phyloP scores from a whole-genome alignment of 2,329 filamentous ascomycete genomes.

The Xylaria sp. region DNA sequence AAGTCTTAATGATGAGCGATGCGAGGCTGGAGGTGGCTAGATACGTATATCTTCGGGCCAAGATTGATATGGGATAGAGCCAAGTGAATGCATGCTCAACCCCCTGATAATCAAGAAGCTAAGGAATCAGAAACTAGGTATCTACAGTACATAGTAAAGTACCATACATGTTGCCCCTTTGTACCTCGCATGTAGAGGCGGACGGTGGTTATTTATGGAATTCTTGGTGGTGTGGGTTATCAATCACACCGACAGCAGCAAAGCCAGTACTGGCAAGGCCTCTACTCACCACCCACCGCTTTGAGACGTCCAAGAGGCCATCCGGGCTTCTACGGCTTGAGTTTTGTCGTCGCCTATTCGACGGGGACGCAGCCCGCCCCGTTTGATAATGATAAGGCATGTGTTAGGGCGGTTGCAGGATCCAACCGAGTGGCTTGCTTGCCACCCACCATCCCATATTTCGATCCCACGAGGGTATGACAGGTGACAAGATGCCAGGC shows the following conservation, averaged over 20 bases:
- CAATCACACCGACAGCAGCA: slow-evolving; percentile 7
- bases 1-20: background rate
- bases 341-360: slow-evolving; percentile 7
- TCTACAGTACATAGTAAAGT: slow-evolving; percentile 11
- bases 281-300: slow-evolving; percentile 14
- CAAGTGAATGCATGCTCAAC: background rate
- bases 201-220: slow-evolving; percentile 22
- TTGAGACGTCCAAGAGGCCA: slow-evolving; percentile 7
- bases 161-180: slow-evolving; percentile 20
- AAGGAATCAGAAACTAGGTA: background rate
- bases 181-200: slow-evolving; percentile 23
- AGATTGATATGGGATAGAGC: background rate
- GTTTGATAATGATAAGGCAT: slow-evolving; percentile 18
- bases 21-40: background rate
- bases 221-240: background rate
- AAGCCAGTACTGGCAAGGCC: background rate
- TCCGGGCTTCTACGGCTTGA: background rate
- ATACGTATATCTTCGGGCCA: background rate
- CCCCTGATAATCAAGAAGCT: background rate
- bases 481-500: slow-evolving; percentile 13
- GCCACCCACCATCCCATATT: slow-evolving; percentile 14
- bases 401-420: slow-evolving; percentile 18
- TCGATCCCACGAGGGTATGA: slow-evolving; percentile 22
- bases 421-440: slow-evolving; percentile 13
- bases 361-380: slow-evolving; percentile 3